Base-by-base conservation (phyloP, 176 grass and related monocot species). In the Eleusine indica region DNA sequence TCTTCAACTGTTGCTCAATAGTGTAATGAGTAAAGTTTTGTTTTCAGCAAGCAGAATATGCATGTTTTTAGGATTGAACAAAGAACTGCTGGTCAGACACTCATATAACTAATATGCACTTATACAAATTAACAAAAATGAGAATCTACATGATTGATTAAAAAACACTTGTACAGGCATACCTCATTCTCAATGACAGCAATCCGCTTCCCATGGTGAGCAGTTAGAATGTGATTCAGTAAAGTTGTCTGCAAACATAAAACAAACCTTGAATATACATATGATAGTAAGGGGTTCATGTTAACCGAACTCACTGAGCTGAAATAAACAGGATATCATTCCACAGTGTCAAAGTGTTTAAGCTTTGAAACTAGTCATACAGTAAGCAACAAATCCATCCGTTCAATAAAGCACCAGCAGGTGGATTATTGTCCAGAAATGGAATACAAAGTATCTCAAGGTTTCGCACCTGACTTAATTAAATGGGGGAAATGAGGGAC, bases 181-280 rank as follows among this genome's bases (percentile, higher is more conserved):
- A 99, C 93, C 93, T 99, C 93, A 86, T 99, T 99, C 78, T 99
- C 96, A 89, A 99, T 99, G 52, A 99, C 86, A 53, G 96, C 96
- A 17, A 99, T 96, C 70, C 77, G 82, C 58, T 99, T 99, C 71
- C 96, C 96, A 89, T 99, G 96, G 37, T 99, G 70, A 71, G 93
- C 87, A 74, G 89, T 99, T 78, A 99, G 75, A 37, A 96, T 96
- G 70, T 99, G 93, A 88, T 99, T 99, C 46, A 99, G 84, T 85
- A 99, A 94, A 86, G 96, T 96, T 62, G 96, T 99, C 93, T 96
- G 89, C 71, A 77, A 71, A 89, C 21, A 82, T 61, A 28, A 87
- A 94, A 61, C 2, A 53, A 81, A 48, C 4, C n/a, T 1, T 66
- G 71, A 77, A 79, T 79, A 76, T 47, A 47, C 8, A 76, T 47